Evolutionary conservation across 1,284 basidiomycete species (phyloP).

Genomic region (Phenoliferia sp.): DNA sequence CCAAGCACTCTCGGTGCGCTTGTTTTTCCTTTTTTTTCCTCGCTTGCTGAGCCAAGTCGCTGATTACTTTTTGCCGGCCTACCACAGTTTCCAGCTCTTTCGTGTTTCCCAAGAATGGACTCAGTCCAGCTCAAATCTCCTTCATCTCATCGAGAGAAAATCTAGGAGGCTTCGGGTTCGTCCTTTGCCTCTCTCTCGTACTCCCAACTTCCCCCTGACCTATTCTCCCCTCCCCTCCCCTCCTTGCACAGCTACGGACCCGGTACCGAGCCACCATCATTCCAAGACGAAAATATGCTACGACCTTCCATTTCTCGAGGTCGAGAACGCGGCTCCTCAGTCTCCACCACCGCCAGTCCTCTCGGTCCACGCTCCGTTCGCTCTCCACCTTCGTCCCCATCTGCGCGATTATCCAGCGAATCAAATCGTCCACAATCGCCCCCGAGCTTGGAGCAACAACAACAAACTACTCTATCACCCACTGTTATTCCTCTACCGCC

Average conservation of each 20-base stretch:
- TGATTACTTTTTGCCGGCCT: background rate
- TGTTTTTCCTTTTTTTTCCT: background rate
- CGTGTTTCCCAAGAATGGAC: constrained; percentile 19
- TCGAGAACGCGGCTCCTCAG: constrained; percentile 36
- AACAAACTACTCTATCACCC: too few relatives aligned
- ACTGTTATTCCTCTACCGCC: too few relatives aligned
- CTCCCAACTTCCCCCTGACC: constrained; percentile 59
- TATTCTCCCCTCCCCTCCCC: constrained; percentile 40
- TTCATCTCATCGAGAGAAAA: constrained; percentile 28
- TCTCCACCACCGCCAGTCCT: background rate
- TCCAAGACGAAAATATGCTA: background rate
- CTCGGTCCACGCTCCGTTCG: background rate
- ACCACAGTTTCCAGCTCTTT: constrained; percentile 24
- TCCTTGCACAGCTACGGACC: background rate
- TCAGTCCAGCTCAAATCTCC: constrained; percentile 21
- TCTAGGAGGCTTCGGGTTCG: constrained; percentile 28
- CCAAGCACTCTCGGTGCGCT: constrained; percentile 23
- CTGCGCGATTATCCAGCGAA: too few relatives aligned
- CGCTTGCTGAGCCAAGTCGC: too few relatives aligned
- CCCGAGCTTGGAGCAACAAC: too few relatives aligned
- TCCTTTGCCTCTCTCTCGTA: background rate
- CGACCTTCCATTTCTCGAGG: constrained; percentile 40
- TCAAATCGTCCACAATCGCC: too few relatives aligned
- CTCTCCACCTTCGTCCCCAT: background rate
- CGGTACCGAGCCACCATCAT: background rate